Conservation (phyloP, 257 asterid species). For the Ajuga chamaepitys region DNA sequence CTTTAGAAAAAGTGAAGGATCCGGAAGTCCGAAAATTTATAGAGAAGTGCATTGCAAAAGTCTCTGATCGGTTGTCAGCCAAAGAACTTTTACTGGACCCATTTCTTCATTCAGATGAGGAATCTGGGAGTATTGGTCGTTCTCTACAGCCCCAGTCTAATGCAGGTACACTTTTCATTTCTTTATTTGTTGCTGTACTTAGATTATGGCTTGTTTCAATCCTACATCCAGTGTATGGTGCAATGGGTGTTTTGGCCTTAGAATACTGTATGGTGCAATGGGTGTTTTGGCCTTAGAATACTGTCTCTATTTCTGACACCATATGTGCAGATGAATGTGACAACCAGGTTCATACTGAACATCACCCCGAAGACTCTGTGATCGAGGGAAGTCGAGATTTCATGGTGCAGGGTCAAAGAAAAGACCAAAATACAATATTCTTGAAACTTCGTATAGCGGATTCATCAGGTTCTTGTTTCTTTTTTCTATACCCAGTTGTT, state of each 20-base stretch:
- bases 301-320: slow-evolving; percentile 3
- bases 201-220: too few species aligned
- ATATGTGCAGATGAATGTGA: slow-evolving; percentile 37
- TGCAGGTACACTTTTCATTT: slow-evolving; percentile 27
- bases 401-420: slow-evolving; percentile 81
- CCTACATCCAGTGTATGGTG: too few species aligned
- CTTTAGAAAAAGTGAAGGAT: slow-evolving; percentile 79
- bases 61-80: slow-evolving; percentile 71
- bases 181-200: background rate
- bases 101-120: slow-evolving; percentile 70
- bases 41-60: slow-evolving; percentile 86
- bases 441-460: slow-evolving; percentile 85
- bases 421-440: slow-evolving; percentile 86
- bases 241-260: too few species aligned
- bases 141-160: slow-evolving; percentile 30
- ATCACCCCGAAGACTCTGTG: slow-evolving; percentile 32
- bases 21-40: slow-evolving; percentile 63
- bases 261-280: too few species aligned
- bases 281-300: too few species aligned
- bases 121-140: slow-evolving; percentile 40
- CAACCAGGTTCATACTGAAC: slow-evolving; percentile 28
- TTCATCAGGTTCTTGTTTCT: slow-evolving; percentile 50
- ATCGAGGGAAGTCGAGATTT: slow-evolving; percentile 77
- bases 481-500: slow-evolving; percentile 7
- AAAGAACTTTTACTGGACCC: slow-evolving; percentile 74